These are phyloP conservation scores for Ochromonas danica DNA, from an alignment of 108 stramenopile genomes.

Conservation along the genomic window DNA sequence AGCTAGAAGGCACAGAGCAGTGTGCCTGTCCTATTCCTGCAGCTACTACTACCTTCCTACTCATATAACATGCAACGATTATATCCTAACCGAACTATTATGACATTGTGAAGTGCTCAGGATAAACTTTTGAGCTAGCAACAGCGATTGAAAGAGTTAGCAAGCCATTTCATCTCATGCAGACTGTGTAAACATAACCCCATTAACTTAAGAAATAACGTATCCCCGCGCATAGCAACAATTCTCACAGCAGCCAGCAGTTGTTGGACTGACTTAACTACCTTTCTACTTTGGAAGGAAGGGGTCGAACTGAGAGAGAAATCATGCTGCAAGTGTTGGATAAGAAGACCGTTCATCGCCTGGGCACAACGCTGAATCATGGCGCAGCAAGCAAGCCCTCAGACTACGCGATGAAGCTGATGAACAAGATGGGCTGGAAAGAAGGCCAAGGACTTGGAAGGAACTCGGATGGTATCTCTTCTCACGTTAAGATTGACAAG, in stretches of 20 bases:
- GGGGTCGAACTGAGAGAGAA: not conserved
- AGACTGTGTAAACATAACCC: too few relatives aligned
- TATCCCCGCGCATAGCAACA: not conserved
- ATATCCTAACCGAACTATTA: too few relatives aligned
- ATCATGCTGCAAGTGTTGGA: slow-evolving; percentile 9
- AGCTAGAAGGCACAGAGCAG: too few relatives aligned
- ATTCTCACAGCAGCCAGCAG: not conserved
- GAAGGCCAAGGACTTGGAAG: slow-evolving; percentile 84
- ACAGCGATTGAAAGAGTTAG: too few relatives aligned
- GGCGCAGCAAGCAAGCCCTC: slow-evolving; percentile 28
- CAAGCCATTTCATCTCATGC: too few relatives aligned
- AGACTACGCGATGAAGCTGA: slow-evolving; percentile 54
- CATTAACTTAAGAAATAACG: too few relatives aligned
- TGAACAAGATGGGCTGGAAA: slow-evolving; percentile 82
- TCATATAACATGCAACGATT: too few relatives aligned
- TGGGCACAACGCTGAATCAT: slow-evolving; percentile 21
- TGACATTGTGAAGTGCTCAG: too few relatives aligned
- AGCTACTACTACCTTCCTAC: too few relatives aligned
- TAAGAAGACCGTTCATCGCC: not conserved
- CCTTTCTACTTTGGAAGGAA: not conserved
- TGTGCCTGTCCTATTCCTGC: too few relatives aligned
- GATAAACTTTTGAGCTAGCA: too few relatives aligned
- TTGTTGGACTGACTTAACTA: not conserved
- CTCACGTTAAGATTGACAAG: slow-evolving; percentile 72
- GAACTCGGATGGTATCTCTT: slow-evolving; percentile 68